A percentile compares a stretch with the other conserved stretches of the same genome.
Evolutionary conservation across 306 rosid genomes (phyloP).

Genomic region (Quercus glauca): DNA sequence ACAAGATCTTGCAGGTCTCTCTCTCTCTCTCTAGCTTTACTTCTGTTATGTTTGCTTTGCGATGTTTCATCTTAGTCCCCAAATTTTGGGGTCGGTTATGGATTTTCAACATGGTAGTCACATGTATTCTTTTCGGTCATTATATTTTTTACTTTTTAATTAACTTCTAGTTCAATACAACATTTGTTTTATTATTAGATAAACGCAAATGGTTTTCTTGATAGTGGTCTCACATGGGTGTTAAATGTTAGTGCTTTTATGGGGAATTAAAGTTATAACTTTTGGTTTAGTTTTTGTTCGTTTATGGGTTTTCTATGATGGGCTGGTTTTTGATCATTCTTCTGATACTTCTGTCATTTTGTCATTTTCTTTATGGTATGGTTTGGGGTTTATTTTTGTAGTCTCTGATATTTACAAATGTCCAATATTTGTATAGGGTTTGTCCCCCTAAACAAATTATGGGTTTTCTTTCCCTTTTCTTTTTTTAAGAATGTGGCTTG

Average conservation of each 20-base stretch:
- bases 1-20: slow-evolving; percentile 78
- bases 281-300: not conserved
- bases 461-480: not conserved
- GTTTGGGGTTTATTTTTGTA: not conserved
- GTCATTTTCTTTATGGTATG: not conserved
- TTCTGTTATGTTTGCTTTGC: not conserved
- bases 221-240: not conserved
- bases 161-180: not conserved
- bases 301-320: not conserved
- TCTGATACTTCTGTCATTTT: not conserved
- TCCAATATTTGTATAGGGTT: not conserved
- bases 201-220: not conserved
- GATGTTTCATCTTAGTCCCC: not conserved
- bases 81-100: no score
- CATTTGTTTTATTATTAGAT: not conserved
- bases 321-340: not conserved
- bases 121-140: no score
- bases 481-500: not conserved
- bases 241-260: not conserved
- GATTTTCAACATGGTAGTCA: no score
- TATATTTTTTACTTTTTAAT: no score
- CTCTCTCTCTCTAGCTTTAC: not conserved
- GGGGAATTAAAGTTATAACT: not conserved
- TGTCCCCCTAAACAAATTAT: not conserved
- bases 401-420: not conserved